phyloP scores from a whole-genome alignment of 2,329 filamentous ascomycete species.

The Albophoma yamanashiensis region DNA sequence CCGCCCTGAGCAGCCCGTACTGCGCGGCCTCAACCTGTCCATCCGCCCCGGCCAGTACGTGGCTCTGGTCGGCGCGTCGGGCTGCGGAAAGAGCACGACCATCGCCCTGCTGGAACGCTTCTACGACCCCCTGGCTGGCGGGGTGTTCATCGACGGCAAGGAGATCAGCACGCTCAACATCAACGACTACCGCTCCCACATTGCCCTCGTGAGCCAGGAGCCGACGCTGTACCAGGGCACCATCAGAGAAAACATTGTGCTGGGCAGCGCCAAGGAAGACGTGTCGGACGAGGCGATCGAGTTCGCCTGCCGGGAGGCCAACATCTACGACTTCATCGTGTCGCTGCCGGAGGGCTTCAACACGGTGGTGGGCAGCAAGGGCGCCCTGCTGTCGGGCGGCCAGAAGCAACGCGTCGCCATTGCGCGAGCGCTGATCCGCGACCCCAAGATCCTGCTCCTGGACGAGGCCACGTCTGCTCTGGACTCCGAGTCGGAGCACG shows the following conservation, averaged over 20 bases:
- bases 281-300: conserved; percentile 64
- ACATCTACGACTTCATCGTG: conserved; percentile 86
- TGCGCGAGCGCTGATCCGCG: conserved; percentile 79
- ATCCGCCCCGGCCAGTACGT: conserved; percentile 73
- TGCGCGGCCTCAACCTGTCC: conserved; percentile 68
- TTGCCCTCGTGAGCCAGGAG: conserved; percentile 88
- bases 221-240: conserved; percentile 91
- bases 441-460: conserved; percentile 76
- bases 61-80: conserved; percentile 85
- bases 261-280: conserved; percentile 58
- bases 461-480: conserved; percentile 74
- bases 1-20: conserved; percentile 80
- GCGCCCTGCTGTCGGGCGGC: conserved; percentile 73
- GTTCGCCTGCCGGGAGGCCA: conserved; percentile 77
- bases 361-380: conserved; percentile 80
- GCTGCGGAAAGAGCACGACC: conserved; percentile 89
- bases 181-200: conserved; percentile 71
- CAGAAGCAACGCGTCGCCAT: conserved; percentile 95
- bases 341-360: conserved; percentile 78
- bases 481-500: conserved; percentile 66
- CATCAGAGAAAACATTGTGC: conserved; percentile 79
- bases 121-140: conserved; percentile 78
- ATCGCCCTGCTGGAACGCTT: conserved; percentile 89
- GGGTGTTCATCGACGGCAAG: conserved; percentile 70
- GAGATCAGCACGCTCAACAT: conserved; percentile 75